phyloP scores from a whole-genome alignment of 2,329 filamentous ascomycete species.

The Cercospora sp. region DNA sequence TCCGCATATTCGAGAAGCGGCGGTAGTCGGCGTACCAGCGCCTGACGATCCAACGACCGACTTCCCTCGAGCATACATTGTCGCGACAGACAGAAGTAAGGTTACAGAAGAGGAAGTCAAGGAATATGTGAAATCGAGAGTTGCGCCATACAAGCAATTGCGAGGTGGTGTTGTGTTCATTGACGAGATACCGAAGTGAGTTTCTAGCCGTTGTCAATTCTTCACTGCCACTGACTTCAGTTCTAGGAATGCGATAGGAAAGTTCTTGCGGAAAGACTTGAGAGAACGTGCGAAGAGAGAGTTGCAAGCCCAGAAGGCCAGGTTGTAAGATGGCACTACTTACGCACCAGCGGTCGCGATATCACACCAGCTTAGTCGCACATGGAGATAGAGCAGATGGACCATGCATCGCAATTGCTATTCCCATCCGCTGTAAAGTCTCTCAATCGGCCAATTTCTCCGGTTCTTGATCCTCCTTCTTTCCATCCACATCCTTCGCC shows the following conservation, averaged over 20 bases:
- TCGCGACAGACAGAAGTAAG: constrained; percentile 38
- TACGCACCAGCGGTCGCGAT: too few species aligned
- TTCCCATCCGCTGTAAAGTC: too few species aligned
- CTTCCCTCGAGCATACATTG: constrained; percentile 47
- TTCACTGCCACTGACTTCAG: not conserved
- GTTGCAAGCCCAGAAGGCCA: constrained; percentile 35
- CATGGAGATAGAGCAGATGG: too few species aligned
- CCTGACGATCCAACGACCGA: constrained; percentile 49
- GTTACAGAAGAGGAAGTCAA: constrained; percentile 40
- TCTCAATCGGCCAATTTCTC: too few species aligned
- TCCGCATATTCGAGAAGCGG: constrained; percentile 45
- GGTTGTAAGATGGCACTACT: too few species aligned
- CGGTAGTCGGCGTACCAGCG: constrained; percentile 48
- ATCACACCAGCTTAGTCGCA: too few species aligned
- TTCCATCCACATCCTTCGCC: too few species aligned
- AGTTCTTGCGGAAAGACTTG: constrained; percentile 48
- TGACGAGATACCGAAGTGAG: constrained; percentile 46
- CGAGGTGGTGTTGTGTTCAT: constrained; percentile 49
- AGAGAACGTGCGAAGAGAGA: constrained; percentile 46
- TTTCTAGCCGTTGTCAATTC: not conserved
- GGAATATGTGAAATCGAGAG: constrained; percentile 45
- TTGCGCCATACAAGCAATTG: constrained; percentile 49
- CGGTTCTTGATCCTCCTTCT: too few species aligned
- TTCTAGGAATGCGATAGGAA: constrained; percentile 44
- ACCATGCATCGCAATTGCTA: too few species aligned